Percentiles rank a stretch among this genome's conserved stretches.
These are phyloP conservation scores for Alternaria longipes DNA, from an alignment of 2,329 filamentous ascomycete species.

Conservation along the genomic window DNA sequence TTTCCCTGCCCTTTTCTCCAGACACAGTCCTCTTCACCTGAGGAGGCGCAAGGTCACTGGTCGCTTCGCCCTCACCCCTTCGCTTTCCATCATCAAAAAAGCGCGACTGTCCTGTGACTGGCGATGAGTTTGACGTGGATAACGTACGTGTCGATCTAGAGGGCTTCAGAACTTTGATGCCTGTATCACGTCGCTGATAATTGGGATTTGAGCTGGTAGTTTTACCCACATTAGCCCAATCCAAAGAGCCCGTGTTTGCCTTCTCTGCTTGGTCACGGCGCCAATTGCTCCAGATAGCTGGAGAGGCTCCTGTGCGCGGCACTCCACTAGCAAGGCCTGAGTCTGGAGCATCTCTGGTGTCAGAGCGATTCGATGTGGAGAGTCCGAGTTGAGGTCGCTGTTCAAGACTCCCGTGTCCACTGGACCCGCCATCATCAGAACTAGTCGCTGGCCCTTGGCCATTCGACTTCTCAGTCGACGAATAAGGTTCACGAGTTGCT, in stretches of 20 bases:
- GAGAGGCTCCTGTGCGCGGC: constrained; percentile 44
- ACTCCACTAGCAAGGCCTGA: constrained; percentile 27
- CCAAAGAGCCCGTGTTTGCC: constrained; percentile 51
- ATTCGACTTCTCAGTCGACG: constrained; percentile 21
- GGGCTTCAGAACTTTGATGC: constrained; percentile 91
- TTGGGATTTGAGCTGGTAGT: constrained; percentile 64
- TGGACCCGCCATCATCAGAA: constrained; percentile 44
- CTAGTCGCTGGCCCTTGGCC: constrained; percentile 24
- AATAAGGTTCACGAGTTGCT: constrained; percentile 13
- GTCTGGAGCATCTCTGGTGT: constrained; percentile 34
- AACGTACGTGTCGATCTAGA: constrained; percentile 68
- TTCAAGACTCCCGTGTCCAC: constrained; percentile 42
- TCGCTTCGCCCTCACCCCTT: constrained; percentile 36
- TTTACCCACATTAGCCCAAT: constrained; percentile 65
- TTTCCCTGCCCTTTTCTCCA: constrained; percentile 51
- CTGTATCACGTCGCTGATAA: constrained; percentile 74
- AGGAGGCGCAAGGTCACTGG: constrained; percentile 17
- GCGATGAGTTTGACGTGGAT: constrained; percentile 45
- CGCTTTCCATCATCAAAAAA: constrained; percentile 61
- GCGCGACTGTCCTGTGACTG: constrained; percentile 52
- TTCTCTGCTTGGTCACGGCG: constrained; percentile 54
- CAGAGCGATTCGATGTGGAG: constrained; percentile 27
- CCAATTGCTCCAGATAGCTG: constrained; percentile 61
- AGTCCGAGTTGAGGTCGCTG: constrained; percentile 39
- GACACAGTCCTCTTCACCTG: constrained; percentile 42